Conservation (phyloP, 2,329 filamentous ascomycete genomes). For the Fusarium sarcochroum region DNA sequence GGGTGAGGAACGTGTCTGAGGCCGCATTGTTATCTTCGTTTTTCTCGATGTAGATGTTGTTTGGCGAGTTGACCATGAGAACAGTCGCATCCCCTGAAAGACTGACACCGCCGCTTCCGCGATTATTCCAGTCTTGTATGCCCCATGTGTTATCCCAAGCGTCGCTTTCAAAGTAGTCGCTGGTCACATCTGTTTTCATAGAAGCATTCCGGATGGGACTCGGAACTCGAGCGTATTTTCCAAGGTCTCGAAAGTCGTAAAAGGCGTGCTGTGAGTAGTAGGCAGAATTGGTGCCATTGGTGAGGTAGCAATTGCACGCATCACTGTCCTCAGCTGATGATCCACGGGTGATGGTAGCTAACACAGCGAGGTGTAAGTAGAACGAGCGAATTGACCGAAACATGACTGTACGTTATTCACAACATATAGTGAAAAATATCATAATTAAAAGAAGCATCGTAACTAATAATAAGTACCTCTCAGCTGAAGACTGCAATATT, state of each 20-base stretch:
- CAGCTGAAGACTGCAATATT: slow-evolving; percentile 5
- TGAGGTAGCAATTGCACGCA: slow-evolving; percentile 64
- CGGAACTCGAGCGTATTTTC: slow-evolving; percentile 57
- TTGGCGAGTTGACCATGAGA: slow-evolving; percentile 59
- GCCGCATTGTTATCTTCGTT: slow-evolving; percentile 53
- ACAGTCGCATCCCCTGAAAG: slow-evolving; percentile 50
- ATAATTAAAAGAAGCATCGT: neutral
- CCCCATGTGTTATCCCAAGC: slow-evolving; percentile 57
- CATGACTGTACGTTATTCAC: slow-evolving; percentile 16
- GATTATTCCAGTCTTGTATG: slow-evolving; percentile 60
- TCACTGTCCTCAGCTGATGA: slow-evolving; percentile 47
- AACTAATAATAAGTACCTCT: neutral
- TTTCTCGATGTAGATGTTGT: slow-evolving; percentile 63
- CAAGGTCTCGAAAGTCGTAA: slow-evolving; percentile 64
- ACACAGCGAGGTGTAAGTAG: slow-evolving; percentile 16
- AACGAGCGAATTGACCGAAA: slow-evolving; percentile 9
- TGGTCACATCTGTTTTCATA: slow-evolving; percentile 51
- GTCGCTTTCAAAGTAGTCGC: slow-evolving; percentile 56
- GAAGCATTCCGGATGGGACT: slow-evolving; percentile 49
- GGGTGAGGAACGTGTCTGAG: slow-evolving; percentile 60
- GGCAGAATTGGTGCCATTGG: slow-evolving; percentile 59
- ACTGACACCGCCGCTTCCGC: slow-evolving; percentile 50
- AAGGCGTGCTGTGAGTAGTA: slow-evolving; percentile 64
- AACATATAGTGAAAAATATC: neutral
- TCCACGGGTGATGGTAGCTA: slow-evolving; percentile 9